Base-by-base conservation (phyloP, 1,284 basidiomycete genomes). In the Rhodotorula sp. region DNA sequence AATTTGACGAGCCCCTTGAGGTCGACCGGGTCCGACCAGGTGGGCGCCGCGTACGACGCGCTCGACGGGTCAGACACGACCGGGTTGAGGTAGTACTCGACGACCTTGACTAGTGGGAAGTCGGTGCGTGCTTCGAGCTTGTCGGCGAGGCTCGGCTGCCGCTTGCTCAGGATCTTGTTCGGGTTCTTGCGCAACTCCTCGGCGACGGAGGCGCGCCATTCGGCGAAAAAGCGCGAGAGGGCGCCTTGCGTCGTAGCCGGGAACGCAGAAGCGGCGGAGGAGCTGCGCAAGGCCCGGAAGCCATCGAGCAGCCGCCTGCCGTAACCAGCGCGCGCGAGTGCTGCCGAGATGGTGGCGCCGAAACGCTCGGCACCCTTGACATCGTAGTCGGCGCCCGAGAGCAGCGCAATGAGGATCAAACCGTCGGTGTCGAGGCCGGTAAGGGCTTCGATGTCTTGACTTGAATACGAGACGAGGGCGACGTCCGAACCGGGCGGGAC, bases 351-450 rank as follows among this genome's bases (percentile, higher is more conserved):
- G 50, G 76, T 80, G 0, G 78, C 73, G 0, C 83, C 83, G 80
- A 75, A 68, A 46, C 76, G 61, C 54, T 62, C 70, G 7, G 74
- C 63, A 42, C 77, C 68, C 44, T 27, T 65, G 53, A 61, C 61
- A 66, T 90, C 87, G 78, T 97, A 99, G 81, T 99, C 96, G 0
- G 94, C 96, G 1, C 95, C 95, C 16, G 88, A 87, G 76, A 96
- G 85, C 7, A 97, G 84, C 0, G 90, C 95, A 57, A 96, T 88
- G 34, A 97, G 86, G 56, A 97, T 89, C 78, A 95, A 85, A 0
- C 90, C 93, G 45, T 89, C 86, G 3, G 87, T 86, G 52, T 87
- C 88, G 71, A 96, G 85, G 56, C 84, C 80, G 48, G 92, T 84
- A 23, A 87, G 84, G 0, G 84, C 77, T 23, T 82, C 80, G 59